Conservation (phyloP, 306 rosid species). For the Dicorynia guianensis region DNA sequence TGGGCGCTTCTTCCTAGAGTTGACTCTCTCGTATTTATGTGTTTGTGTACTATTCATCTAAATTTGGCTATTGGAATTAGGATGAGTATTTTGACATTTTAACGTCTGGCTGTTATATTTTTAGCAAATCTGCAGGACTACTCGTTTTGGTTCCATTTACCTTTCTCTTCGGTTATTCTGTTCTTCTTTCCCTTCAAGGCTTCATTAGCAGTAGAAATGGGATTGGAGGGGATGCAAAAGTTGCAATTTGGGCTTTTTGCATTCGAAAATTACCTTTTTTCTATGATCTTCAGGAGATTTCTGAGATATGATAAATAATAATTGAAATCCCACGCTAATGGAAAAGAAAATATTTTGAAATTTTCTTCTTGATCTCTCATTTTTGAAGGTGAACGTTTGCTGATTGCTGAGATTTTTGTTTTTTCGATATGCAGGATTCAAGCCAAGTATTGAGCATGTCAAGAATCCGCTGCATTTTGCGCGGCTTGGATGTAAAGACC, state of each 20-base stretch:
- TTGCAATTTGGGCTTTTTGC: neutral
- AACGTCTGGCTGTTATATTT: neutral
- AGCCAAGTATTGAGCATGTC: constrained; percentile 76
- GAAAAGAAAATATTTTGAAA: neutral
- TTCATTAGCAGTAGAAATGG: neutral
- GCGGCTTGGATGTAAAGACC: constrained; percentile 86
- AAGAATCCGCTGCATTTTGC: constrained; percentile 89
- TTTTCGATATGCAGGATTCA: constrained; percentile 70
- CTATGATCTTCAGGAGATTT: neutral
- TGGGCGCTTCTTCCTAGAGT: constrained; percentile 28
- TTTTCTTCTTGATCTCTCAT: constrained; percentile 26
- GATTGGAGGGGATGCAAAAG: neutral
- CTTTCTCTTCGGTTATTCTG: neutral
- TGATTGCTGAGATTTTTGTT: constrained; percentile 38
- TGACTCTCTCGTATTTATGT: constrained; percentile 17
- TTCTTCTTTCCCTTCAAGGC: neutral
- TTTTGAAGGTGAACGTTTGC: neutral
- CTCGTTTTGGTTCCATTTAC: no score
- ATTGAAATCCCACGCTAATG: neutral
- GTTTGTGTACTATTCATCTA: constrained; percentile 7
- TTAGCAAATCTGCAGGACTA: neutral
- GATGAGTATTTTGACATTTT: neutral
- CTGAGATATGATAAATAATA: constrained; percentile 10
- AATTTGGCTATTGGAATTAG: neutral
- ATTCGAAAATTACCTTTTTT: neutral